Percentiles rank a stretch among this genome's conserved stretches.
Conservation (phyloP, 495 filamentous ascomycete species). For the Hyaloscypha finlandica region DNA sequence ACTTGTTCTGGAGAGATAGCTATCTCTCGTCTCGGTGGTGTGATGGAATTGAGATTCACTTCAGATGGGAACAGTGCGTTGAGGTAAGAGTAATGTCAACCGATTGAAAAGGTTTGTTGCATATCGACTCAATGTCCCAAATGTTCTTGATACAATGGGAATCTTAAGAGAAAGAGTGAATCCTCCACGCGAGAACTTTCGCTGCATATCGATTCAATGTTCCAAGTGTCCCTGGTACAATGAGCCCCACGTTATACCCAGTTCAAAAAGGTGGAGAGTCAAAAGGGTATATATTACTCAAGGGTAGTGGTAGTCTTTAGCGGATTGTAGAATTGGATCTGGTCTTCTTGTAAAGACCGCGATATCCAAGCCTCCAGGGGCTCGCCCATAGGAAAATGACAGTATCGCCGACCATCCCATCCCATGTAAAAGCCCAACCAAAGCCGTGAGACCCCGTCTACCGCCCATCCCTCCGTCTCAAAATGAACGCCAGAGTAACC, state of each 20-base stretch:
- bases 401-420: background rate
- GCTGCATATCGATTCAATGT: background rate
- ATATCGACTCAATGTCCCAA: background rate
- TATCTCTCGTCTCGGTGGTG: no score
- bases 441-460: conserved; percentile 17
- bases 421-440: background rate
- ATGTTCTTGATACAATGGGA: no score
- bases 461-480: background rate
- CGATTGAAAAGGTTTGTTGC: background rate
- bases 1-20: no score
- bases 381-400: background rate
- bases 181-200: background rate
- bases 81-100: no score
- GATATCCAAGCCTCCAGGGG: no score
- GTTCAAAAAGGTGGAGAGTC: background rate
- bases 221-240: no score
- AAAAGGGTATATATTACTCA: background rate
- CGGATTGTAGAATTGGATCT: background rate
- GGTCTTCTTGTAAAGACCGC: background rate
- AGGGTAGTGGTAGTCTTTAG: background rate
- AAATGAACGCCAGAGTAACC: background rate
- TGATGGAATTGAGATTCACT: no score
- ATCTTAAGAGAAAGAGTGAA: no score
- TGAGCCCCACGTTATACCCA: no score
- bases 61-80: no score